Conservation (phyloP, 805 yeast species). For the Hanseniaspora lachancei region DNA sequence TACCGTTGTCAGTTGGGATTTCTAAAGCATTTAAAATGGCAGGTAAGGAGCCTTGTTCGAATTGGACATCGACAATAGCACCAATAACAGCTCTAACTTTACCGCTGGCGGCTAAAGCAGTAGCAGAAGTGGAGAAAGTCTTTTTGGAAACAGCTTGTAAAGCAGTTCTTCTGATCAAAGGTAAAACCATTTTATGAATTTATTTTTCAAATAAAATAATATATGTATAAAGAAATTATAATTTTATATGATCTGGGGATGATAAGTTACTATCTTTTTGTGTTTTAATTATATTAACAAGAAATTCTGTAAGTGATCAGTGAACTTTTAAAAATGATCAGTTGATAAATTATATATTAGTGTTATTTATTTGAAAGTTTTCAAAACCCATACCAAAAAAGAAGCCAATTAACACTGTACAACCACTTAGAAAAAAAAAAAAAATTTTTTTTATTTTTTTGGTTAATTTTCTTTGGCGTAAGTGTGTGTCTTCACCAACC, state of each 20-base stretch:
- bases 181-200: constrained; percentile 32
- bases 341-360: background rate
- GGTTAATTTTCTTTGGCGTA: no score
- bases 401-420: no score
- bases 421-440: no score
- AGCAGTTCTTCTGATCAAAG: constrained; percentile 49
- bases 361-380: no score
- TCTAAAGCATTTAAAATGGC: constrained; percentile 94
- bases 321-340: no score
- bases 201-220: background rate
- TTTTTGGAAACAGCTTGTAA: constrained; percentile 71
- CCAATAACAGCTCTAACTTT: constrained; percentile 95
- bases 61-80: constrained; percentile 98
- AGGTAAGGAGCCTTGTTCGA: constrained; percentile 94
- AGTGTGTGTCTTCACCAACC: no score
- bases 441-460: no score
- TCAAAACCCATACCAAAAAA: no score
- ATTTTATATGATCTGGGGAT: constrained; percentile 2
- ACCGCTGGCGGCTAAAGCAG: constrained; percentile 54
- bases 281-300: no score
- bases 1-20: constrained; percentile 64
- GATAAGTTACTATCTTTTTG: background rate
- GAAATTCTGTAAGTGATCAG: no score
- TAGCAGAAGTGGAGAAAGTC: constrained; percentile 35
- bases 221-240: constrained; percentile 1